phyloP scores from a whole-genome alignment of 1,284 basidiomycete species.

The Irpex sp. region DNA sequence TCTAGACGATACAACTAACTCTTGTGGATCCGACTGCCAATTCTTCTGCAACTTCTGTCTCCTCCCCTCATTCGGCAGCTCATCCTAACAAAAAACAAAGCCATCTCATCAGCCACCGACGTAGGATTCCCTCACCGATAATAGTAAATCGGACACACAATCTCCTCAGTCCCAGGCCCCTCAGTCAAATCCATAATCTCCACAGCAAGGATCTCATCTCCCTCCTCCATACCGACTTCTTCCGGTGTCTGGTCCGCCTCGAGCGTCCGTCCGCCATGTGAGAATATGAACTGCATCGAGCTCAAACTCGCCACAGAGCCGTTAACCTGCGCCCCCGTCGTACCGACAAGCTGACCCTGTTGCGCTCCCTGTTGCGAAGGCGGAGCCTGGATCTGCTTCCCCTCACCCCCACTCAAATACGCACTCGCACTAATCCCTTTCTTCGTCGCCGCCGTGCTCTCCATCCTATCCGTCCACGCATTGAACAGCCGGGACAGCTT shows the following conservation, averaged over 20 bases:
- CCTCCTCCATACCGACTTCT: conserved; percentile 78
- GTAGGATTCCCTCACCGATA: background rate
- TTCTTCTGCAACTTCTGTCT: conserved; percentile 70
- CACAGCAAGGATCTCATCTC: conserved; percentile 80
- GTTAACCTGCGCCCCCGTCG: conserved; percentile 33
- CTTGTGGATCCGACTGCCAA: conserved; percentile 68
- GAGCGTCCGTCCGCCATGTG: conserved; percentile 69
- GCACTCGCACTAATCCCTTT: conserved; percentile 18
- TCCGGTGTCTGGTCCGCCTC: conserved; percentile 80
- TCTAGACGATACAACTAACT: conserved; percentile 44
- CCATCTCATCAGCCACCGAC: background rate
- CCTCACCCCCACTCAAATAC: conserved; percentile 29
- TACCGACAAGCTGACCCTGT: conserved; percentile 9
- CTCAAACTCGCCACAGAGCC: conserved; percentile 38
- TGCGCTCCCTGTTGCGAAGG: conserved; percentile 21
- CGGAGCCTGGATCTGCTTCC: background rate
- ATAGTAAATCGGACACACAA: conserved; percentile 40
- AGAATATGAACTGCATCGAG: conserved; percentile 70
- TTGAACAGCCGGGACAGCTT: conserved; percentile 76
- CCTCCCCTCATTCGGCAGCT: conserved; percentile 39
- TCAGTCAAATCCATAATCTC: conserved; percentile 85
- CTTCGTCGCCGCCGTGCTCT: conserved; percentile 28
- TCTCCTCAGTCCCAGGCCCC: conserved; percentile 53
- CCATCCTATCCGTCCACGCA: conserved; percentile 86
- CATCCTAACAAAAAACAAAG: conserved; percentile 31